Conservation (phyloP, 805 yeast species). For the Kazachstania viticola region DNA sequence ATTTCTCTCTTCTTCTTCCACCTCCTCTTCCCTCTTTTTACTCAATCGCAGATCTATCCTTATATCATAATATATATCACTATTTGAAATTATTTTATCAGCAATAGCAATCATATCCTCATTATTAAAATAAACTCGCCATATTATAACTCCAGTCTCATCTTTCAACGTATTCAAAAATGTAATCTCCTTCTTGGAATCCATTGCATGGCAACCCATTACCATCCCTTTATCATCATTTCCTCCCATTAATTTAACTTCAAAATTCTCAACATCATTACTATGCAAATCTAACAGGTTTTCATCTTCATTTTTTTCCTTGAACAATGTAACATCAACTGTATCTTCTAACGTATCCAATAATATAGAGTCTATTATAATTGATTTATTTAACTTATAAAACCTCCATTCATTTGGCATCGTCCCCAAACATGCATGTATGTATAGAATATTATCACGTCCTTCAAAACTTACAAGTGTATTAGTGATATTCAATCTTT, state of each 20-base stretch:
- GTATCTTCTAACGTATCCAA: slow-evolving; percentile 4
- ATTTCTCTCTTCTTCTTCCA: not conserved
- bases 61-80: slow-evolving; percentile 16
- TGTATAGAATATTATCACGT: too few species aligned
- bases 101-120: slow-evolving; percentile 16
- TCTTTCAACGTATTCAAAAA: slow-evolving; percentile 23
- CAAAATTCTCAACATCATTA: not conserved
- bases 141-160: slow-evolving; percentile 16
- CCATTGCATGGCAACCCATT: not conserved
- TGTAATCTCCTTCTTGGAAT: not conserved
- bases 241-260: not conserved
- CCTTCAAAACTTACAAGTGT: too few species aligned
- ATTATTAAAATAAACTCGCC: slow-evolving; percentile 17
- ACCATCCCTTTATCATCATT: not conserved
- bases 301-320: not conserved
- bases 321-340: not conserved
- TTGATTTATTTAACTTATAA: slow-evolving; percentile 6
- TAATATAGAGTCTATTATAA: too few species aligned
- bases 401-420: slow-evolving; percentile 11
- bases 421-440: too few species aligned
- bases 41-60: slow-evolving; percentile 5
- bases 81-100: slow-evolving; percentile 9
- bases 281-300: not conserved
- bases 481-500: too few species aligned
- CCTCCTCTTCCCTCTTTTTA: slow-evolving; percentile 1